These are phyloP conservation scores for Lindgomyces ingoldianus DNA, from an alignment of 495 filamentous ascomycete genomes.

Conservation along the genomic window DNA sequence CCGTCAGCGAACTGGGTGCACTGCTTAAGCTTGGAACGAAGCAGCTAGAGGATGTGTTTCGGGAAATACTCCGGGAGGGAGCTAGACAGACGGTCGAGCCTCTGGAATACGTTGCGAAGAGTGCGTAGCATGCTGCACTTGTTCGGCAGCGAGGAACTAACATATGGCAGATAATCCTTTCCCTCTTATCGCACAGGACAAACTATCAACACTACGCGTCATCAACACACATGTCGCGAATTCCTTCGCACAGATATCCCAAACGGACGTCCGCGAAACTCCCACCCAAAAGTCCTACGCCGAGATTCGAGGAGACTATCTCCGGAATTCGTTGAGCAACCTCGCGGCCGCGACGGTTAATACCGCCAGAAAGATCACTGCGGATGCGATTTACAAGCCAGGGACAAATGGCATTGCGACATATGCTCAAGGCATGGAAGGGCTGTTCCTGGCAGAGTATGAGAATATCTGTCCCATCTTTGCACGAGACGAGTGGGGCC, in stretches of 20 bases:
- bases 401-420: slow-evolving; percentile 92
- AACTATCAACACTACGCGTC: slow-evolving; percentile 57
- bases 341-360: slow-evolving; percentile 84
- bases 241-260: slow-evolving; percentile 53
- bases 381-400: slow-evolving; percentile 79
- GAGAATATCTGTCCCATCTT: slow-evolving; percentile 85
- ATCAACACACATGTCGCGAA: slow-evolving; percentile 61
- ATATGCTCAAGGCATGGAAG: slow-evolving; percentile 85
- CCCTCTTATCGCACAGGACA: slow-evolving; percentile 61
- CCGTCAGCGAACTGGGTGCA: slow-evolving; percentile 74
- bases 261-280: slow-evolving; percentile 51
- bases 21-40: slow-evolving; percentile 75
- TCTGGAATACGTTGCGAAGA: slow-evolving; percentile 89
- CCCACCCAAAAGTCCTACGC: slow-evolving; percentile 77
- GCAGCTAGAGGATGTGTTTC: slow-evolving; percentile 80
- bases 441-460: slow-evolving; percentile 82
- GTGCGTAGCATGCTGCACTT: slow-evolving; percentile 46
- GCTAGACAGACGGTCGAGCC: slow-evolving; percentile 75
- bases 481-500: slow-evolving; percentile 76
- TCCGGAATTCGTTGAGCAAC: slow-evolving; percentile 75
- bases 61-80: slow-evolving; percentile 71
- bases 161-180: slow-evolving; percentile 62
- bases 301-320: slow-evolving; percentile 81
- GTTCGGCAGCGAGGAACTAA: slow-evolving; percentile 44
- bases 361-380: slow-evolving; percentile 77